Percentiles rank a stretch among this genome's conserved stretches.
Evolutionary conservation across 805 yeast species (phyloP).

Genomic region (Candida jianshihensis): DNA sequence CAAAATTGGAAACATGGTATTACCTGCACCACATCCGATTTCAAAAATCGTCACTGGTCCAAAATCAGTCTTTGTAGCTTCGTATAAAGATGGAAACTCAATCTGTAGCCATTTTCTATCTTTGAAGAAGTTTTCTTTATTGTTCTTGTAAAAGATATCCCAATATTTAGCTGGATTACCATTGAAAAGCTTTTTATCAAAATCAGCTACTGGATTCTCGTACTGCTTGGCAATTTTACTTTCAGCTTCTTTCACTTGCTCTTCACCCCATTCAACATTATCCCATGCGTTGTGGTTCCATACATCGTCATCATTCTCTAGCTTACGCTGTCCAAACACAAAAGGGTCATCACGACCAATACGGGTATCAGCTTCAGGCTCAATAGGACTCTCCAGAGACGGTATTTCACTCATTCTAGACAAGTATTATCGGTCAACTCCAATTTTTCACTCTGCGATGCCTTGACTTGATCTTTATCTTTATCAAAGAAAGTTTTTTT

Average conservation of each 20-base stretch:
- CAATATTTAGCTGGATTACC: slow-evolving; percentile 87
- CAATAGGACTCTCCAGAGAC: slow-evolving; percentile 1
- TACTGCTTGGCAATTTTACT: slow-evolving; percentile 68
- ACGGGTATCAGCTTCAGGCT: slow-evolving; percentile 32
- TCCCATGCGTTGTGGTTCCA: slow-evolving; percentile 93
- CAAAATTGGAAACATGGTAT: slow-evolving; percentile 87
- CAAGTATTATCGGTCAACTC: too few species aligned
- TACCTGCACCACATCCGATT: slow-evolving; percentile 98
- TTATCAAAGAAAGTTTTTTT: neutral
- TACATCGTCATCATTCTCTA: slow-evolving; percentile 69
- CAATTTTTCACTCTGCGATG: too few species aligned
- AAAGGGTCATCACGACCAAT: slow-evolving; percentile 86
- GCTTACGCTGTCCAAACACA: slow-evolving; percentile 80
- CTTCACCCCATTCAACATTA: slow-evolving; percentile 96
- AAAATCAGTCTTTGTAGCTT: slow-evolving; percentile 64
- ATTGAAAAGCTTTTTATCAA: slow-evolving; percentile 73
- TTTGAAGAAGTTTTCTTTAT: slow-evolving; percentile 89
- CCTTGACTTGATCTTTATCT: neutral
- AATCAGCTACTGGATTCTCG: slow-evolving; percentile 79
- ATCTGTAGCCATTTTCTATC: slow-evolving; percentile 94
- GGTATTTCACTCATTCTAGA: neutral
- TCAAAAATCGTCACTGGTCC: slow-evolving; percentile 76
- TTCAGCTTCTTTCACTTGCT: slow-evolving; percentile 70
- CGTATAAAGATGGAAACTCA: slow-evolving; percentile 83
- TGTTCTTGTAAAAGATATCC: slow-evolving; percentile 90